Evolutionary conservation across 345 rosid genomes (phyloP).

Genomic region (Syzygium aromaticum): DNA sequence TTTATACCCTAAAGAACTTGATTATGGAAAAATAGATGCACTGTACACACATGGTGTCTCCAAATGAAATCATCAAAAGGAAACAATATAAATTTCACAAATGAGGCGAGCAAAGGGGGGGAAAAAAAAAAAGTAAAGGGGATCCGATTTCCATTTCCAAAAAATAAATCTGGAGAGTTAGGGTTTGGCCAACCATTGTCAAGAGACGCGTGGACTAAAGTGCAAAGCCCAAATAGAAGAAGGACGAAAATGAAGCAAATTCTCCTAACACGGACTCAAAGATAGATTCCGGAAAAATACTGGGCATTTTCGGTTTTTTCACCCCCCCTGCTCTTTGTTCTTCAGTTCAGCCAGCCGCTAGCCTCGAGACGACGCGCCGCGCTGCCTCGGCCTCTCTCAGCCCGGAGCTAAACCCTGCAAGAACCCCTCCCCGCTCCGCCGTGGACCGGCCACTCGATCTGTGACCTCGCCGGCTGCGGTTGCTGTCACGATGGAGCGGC

Average conservation of each 20-base stretch:
- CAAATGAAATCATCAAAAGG: background rate
- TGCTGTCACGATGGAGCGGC: background rate
- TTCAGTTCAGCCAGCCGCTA: background rate
- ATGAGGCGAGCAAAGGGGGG: background rate
- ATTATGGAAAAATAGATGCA: background rate
- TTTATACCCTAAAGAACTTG: background rate
- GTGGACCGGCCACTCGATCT: background rate
- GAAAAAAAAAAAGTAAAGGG: background rate
- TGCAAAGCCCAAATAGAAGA: background rate
- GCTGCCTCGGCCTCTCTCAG: background rate
- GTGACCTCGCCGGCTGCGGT: background rate
- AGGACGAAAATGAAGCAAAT: background rate
- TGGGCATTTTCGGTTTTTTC: background rate
- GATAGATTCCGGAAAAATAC: background rate
- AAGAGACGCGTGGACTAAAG: background rate
- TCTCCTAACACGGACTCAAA: background rate
- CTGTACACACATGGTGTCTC: background rate
- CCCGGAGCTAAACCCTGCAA: background rate
- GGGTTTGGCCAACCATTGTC: background rate
- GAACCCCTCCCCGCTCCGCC: background rate
- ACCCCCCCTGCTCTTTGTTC: background rate
- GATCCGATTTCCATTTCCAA: background rate
- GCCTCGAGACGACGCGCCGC: background rate
- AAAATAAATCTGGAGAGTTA: background rate
- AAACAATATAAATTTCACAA: background rate